Conservation (phyloP, 257 asterid genomes). For the Solanum paucissectum region DNA sequence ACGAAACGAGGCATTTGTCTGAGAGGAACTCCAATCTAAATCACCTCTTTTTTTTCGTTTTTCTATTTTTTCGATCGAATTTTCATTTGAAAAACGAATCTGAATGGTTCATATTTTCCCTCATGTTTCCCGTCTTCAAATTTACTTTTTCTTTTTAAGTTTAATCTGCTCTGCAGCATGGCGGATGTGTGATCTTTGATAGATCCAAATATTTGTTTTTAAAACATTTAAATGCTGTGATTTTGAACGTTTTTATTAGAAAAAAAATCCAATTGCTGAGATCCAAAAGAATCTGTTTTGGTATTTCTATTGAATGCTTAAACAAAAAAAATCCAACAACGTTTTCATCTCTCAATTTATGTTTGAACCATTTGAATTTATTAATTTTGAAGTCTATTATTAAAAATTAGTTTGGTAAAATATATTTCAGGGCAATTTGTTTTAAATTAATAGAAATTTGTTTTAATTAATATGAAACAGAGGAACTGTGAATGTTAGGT, state of each 20-base stretch:
- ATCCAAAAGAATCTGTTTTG: background rate
- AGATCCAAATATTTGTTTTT: background rate
- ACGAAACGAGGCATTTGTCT: conserved; percentile 88
- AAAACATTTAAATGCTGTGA: background rate
- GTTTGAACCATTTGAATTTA: too few relatives aligned
- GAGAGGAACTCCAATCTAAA: conserved; percentile 31
- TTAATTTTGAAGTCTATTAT: too few relatives aligned
- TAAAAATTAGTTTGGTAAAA: too few relatives aligned
- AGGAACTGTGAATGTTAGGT: too few relatives aligned
- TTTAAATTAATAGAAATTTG: too few relatives aligned
- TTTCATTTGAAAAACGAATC: background rate
- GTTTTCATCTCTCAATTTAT: background rate
- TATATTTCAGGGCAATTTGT: too few relatives aligned
- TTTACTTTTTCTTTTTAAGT: background rate
- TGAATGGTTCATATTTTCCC: background rate
- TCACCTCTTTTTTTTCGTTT: background rate
- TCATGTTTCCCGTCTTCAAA: background rate
- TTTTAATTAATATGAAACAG: too few relatives aligned
- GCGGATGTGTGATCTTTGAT: background rate
- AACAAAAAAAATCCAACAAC: background rate
- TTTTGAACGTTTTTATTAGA: background rate
- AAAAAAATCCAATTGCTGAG: background rate
- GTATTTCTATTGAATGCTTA: background rate
- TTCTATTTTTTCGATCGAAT: background rate
- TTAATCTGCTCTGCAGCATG: too few relatives aligned